Conservation (phyloP, 345 rosid species). For the Sisymbrium altissimum region DNA sequence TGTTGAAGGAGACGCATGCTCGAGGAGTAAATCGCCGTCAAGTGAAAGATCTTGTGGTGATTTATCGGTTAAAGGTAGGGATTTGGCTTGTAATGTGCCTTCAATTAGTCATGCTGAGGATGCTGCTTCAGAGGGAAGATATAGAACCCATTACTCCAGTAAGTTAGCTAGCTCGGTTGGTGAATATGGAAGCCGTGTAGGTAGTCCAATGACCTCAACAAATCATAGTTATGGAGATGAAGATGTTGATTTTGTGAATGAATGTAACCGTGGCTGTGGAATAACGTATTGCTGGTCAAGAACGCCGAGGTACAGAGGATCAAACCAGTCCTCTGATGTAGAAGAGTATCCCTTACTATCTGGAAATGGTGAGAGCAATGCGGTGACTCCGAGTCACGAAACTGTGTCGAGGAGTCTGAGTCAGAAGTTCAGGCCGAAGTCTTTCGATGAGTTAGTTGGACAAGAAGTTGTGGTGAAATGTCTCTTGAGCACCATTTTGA, state of each 20-base stretch:
- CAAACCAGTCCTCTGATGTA: slow-evolving; percentile 56
- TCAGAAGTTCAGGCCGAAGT: slow-evolving; percentile 74
- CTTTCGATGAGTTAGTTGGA: slow-evolving; percentile 80
- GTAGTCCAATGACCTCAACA: slow-evolving; percentile 52
- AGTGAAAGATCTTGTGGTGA: slow-evolving; percentile 33
- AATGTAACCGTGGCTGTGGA: slow-evolving; percentile 56
- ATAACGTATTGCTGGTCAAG: slow-evolving; percentile 83
- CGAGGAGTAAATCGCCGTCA: slow-evolving; percentile 19
- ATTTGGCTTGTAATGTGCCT: slow-evolving; percentile 34
- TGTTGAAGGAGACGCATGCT: slow-evolving; percentile 21
- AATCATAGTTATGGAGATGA: slow-evolving; percentile 56
- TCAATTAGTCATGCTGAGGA: slow-evolving; percentile 41
- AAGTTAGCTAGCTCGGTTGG: slow-evolving; percentile 40
- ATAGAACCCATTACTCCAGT: slow-evolving; percentile 12
- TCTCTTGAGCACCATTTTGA: slow-evolving; percentile 69
- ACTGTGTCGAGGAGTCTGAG: slow-evolving; percentile 60
- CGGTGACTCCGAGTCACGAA: slow-evolving; percentile 33
- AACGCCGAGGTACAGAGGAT: slow-evolving; percentile 67
- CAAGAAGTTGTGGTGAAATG: slow-evolving; percentile 75
- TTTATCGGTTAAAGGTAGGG: slow-evolving; percentile 35
- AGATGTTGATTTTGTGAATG: slow-evolving; percentile 41
- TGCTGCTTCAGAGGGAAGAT: slow-evolving; percentile 39
- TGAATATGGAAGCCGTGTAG: slow-evolving; percentile 50
- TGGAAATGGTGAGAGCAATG: slow-evolving; percentile 32
- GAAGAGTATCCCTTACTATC: slow-evolving; percentile 68